These are phyloP conservation scores for Thielaviopsis musarum DNA, from an alignment of 2,329 filamentous ascomycete species.

Conservation along the genomic window DNA sequence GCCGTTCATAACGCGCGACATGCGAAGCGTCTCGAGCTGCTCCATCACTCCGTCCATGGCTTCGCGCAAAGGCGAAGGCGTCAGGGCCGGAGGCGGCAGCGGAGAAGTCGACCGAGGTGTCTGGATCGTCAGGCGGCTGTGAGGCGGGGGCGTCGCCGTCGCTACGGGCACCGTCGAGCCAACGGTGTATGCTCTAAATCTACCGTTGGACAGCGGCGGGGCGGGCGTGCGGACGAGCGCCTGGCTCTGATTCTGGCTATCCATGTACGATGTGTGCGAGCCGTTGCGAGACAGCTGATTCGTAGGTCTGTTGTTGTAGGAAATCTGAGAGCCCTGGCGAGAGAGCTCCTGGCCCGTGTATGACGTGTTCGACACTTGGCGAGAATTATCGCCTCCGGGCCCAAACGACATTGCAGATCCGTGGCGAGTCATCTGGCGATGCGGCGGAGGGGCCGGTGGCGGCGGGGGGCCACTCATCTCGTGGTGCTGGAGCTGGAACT, in stretches of 20 bases:
- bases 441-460: conserved; percentile 69
- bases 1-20: conserved; percentile 34
- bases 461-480: conserved; percentile 44
- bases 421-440: conserved; percentile 43
- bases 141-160: neutral
- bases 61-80: conserved; percentile 78
- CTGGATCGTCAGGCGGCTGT: conserved; percentile 17
- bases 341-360: conserved; percentile 16
- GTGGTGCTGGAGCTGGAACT: conserved; percentile 9
- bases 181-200: conserved; percentile 9
- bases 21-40: conserved; percentile 68
- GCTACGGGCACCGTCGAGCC: neutral
- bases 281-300: conserved; percentile 18
- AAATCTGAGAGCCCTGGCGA: conserved; percentile 24
- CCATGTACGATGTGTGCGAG: conserved; percentile 21
- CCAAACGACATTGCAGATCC: conserved; percentile 24
- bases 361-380: conserved; percentile 13
- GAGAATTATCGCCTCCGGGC: conserved; percentile 14
- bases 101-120: conserved; percentile 46
- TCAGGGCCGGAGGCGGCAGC: conserved; percentile 54
- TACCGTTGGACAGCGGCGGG: conserved; percentile 6
- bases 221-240: neutral
- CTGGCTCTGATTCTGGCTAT: conserved; percentile 4
- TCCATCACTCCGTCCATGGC: conserved; percentile 99
- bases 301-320: conserved; percentile 19